These are phyloP conservation scores for Fagopyrum esculentum DNA, from an alignment of 148 eudicot species.

Conservation along the genomic window DNA sequence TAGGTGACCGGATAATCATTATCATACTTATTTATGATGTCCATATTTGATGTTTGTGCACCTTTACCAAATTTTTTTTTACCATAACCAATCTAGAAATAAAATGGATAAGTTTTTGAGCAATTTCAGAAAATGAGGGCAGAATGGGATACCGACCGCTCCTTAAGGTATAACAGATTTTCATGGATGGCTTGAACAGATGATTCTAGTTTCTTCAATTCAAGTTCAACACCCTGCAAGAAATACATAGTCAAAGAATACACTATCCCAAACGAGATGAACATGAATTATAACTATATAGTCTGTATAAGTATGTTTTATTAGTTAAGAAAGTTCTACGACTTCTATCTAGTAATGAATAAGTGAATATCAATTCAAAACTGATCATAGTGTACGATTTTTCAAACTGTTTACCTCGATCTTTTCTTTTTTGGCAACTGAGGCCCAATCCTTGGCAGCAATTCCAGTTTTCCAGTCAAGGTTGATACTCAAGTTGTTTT, in stretches of 20 bases:
- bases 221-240: slow-evolving; percentile 73
- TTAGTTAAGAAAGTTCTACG: too few species aligned
- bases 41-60: too few species aligned
- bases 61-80: too few species aligned
- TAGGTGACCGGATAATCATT: too few species aligned
- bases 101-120: background rate
- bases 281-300: too few species aligned
- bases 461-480: slow-evolving; percentile 73
- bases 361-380: too few species aligned
- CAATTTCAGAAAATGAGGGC: background rate
- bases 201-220: slow-evolving; percentile 80
- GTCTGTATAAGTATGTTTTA: too few species aligned
- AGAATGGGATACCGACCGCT: slow-evolving; percentile 48
- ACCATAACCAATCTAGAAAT: too few species aligned
- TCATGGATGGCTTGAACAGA: slow-evolving; percentile 83
- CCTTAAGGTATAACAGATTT: slow-evolving; percentile 55
- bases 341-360: too few species aligned
- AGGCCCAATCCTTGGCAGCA: slow-evolving; percentile 75
- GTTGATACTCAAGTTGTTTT: slow-evolving; percentile 33
- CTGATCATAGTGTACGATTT: too few species aligned
- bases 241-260: background rate
- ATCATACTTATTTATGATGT: too few species aligned
- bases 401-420: slow-evolving; percentile 16
- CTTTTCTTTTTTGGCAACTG: slow-evolving; percentile 72
- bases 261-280: too few species aligned